Conservation (phyloP, 768 basidiomycete genomes). For the Hemileccinum impolitum region DNA sequence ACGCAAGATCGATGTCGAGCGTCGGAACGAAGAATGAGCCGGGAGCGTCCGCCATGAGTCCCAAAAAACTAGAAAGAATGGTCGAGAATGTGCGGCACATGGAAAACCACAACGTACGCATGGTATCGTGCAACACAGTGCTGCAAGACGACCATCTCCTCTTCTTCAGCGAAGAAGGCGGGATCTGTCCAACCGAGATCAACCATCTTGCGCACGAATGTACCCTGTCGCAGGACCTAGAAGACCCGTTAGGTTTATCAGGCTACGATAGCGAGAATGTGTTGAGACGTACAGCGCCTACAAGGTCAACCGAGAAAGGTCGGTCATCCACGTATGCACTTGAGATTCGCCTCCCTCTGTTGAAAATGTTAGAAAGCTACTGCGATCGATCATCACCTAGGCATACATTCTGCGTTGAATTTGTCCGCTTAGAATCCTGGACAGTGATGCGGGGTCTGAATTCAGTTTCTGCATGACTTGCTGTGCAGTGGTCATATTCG, state of each 20-base stretch:
- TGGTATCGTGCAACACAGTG: slow-evolving; percentile 56
- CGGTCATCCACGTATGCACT: slow-evolving; percentile 48
- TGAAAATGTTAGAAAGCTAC: not conserved
- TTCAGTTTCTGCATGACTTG: slow-evolving; percentile 9
- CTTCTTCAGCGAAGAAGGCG: slow-evolving; percentile 33
- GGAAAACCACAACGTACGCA: slow-evolving; percentile 35
- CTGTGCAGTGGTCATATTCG: not conserved
- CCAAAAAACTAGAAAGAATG: slow-evolving; percentile 38
- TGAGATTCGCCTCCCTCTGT: slow-evolving; percentile 37
- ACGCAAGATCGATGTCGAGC: slow-evolving; percentile 66
- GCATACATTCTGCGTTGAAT: slow-evolving; percentile 17
- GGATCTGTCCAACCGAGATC: slow-evolving; percentile 49
- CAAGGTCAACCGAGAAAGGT: slow-evolving; percentile 52
- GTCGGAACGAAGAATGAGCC: slow-evolving; percentile 52
- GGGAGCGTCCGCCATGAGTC: slow-evolving; percentile 45
- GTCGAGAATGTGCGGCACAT: not conserved
- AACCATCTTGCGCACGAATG: slow-evolving; percentile 52
- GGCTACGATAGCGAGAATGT: not conserved
- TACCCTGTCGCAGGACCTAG: slow-evolving; percentile 53
- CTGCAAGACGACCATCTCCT: slow-evolving; percentile 42
- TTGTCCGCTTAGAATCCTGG: not conserved
- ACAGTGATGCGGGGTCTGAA: slow-evolving; percentile 11
- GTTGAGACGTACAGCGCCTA: slow-evolving; percentile 43
- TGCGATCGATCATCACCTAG: not conserved
- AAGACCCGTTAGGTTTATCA: not conserved